Conservation (phyloP, 305 asterid species). For the Fraxinus floribunda region DNA sequence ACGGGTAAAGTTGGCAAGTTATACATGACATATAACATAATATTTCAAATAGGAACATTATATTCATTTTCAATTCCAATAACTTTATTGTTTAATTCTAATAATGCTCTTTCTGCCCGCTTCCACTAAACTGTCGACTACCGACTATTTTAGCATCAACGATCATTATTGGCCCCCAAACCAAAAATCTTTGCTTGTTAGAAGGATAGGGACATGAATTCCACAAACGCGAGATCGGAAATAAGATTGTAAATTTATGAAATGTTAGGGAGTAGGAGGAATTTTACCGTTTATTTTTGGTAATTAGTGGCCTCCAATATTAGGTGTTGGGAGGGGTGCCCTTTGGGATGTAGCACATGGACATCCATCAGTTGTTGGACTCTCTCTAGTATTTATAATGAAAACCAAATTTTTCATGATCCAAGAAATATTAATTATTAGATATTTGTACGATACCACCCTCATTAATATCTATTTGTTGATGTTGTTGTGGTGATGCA, state of each 20-base stretch:
- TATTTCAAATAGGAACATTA: too few relatives aligned
- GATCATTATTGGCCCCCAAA: neutral
- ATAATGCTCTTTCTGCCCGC: too few relatives aligned
- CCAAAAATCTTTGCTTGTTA: neutral
- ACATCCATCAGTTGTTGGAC: neutral
- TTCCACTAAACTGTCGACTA: too few relatives aligned
- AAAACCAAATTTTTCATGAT: neutral
- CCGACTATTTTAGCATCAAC: neutral
- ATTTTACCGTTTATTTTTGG: neutral
- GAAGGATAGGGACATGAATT: neutral
- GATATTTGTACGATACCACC: neutral
- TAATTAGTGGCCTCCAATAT: neutral
- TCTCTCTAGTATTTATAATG: neutral
- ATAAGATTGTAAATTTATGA: too few relatives aligned
- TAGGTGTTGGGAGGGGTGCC: neutral
- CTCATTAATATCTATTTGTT: neutral
- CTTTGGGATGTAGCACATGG: neutral
- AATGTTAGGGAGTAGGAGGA: too few relatives aligned
- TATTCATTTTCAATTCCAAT: too few relatives aligned
- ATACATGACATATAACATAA: too few relatives aligned
- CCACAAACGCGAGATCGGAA: too few relatives aligned
- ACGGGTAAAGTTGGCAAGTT: too few relatives aligned
- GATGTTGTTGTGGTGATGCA: neutral
- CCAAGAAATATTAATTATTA: neutral
- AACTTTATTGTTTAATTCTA: too few relatives aligned